Evolutionary conservation across 225 moss, liverwort and hornwort genomes (phyloP).

Genomic region (Straminergon stramineum): DNA sequence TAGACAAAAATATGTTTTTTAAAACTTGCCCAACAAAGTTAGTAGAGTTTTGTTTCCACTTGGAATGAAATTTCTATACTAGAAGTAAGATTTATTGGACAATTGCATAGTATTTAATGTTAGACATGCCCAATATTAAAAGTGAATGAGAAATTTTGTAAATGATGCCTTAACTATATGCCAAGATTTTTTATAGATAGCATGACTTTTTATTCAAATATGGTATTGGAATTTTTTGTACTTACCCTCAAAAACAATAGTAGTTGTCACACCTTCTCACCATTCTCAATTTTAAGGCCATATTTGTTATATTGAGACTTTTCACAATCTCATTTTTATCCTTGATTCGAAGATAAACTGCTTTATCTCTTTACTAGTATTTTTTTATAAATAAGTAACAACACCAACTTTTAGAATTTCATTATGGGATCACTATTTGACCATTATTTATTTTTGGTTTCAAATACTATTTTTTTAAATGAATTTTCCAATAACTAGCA

Average conservation of each 20-base stretch:
- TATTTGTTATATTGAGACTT: no score
- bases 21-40: rapidly evolving
- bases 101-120: neutral
- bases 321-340: no score
- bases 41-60: rapidly evolving
- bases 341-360: no score
- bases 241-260: rapidly evolving
- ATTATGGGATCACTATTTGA: no score
- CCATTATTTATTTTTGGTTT: no score
- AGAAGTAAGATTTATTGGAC: rapidly evolving
- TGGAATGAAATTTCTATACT: neutral
- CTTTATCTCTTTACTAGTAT: no score
- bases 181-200: rapidly evolving
- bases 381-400: no score
- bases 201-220: no score
- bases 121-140: neutral
- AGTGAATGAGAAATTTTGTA: rapidly evolving
- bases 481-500: no score
- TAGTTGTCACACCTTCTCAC: rapidly evolving
- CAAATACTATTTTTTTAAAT: no score
- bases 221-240: rapidly evolving
- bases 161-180: no score
- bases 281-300: neutral
- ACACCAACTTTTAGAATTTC: no score
- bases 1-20: neutral